Base-by-base conservation (phyloP, 2,329 filamentous ascomycete species). In the Phyllosticta citribraziliensis region DNA sequence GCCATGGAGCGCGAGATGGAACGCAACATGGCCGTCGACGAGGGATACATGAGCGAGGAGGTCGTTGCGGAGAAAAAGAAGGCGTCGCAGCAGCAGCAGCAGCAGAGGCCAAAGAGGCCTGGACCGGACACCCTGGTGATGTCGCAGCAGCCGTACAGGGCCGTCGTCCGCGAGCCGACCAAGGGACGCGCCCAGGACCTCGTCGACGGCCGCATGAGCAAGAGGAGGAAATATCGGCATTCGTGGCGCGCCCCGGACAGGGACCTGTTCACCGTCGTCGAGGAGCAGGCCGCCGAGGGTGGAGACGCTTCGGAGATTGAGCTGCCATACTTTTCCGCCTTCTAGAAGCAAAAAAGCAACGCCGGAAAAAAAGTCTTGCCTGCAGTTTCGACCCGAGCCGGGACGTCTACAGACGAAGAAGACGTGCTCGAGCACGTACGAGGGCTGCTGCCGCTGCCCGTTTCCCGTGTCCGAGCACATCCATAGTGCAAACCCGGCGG, bases 181-280 rank as follows among this genome's bases (percentile, higher is more conserved):
- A 70, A 72, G 30, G 73, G 73, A 33, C 72, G 72, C 50, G 71
- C 69, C 14, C 72, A 73, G 56, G 73, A 74, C 56, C 70, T 73
- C 51, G 66, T 71, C 6, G 57, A 51, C 8, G 59, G 55, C 35
- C 57, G 52, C n/a, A 58, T 55, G 60, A 58, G 56, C 61, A 72
- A 70, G 65, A 64, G 57, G 55, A 66, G 67, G 20, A 69, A 67
- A 51, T 52, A 47, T n/a, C 58, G 63, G 30, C 74, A 76, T 63
- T 75, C 74, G 55, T 76, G 74, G 72, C 66, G 73, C 20, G 74
- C 74, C 58, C 74, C 74, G 14, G 74, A 72, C 61, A 70, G 70
- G 1, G 74, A 75, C 56, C 67, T 76, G 0, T 76, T 75, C 66
- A 76, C 74, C 20, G 73, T 76, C 27, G 70, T 72, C 53, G 74